Base-by-base conservation (phyloP, 129 eudicot species). In the Apium graveolens region DNA sequence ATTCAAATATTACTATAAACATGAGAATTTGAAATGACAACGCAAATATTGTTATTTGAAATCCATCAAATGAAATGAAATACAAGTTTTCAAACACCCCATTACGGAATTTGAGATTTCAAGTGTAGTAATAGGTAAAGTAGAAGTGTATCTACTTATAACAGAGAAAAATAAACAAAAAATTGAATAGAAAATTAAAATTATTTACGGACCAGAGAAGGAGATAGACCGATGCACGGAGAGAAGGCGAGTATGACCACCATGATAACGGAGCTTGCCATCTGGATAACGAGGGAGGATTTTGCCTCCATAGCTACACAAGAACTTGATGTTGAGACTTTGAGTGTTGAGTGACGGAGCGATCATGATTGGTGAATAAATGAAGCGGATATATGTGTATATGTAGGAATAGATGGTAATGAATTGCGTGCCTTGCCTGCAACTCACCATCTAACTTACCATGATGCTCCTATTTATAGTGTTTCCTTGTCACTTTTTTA, bases 211-310 rank as follows among this genome's bases (percentile, higher is more conserved):
- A 95, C 98, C 98, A 27, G 93, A 24, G 74, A 91, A 91, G 27
- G 97, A 90, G 78, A 91, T 77, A 85, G 93, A 88, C 76, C 95
- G 89, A 76, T 86, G 79, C 66, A 91, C 94, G 81, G 98, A 81
- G 78, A 95, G 98, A 14, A 95, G 83, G 29, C 98, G 97, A 41
- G 98, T 95, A 43, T 95, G 91, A 77, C 98, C 98, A 49, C 98
- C 98, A 73, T 90, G 91, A 79, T 95, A 95, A 34, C 98, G 98
- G 90, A 95, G 98, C 45, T 87, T 91, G 74, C 91, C 96, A 84
- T 95, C 98, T 74, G 98, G 89, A 78, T 89, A 81, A 77, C 98
- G 97, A 48, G 98, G 98, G 77, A 91, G 87, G 74, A 95, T 95
- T 8, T 88, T 89, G 84, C 98, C 98, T 84, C 97, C 97, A 29